Evolutionary conservation across 2,329 filamentous ascomycete genomes (phyloP), one percentile per base, ranked within the genome.

Genomic region (Penicillium decumbens): DNA sequence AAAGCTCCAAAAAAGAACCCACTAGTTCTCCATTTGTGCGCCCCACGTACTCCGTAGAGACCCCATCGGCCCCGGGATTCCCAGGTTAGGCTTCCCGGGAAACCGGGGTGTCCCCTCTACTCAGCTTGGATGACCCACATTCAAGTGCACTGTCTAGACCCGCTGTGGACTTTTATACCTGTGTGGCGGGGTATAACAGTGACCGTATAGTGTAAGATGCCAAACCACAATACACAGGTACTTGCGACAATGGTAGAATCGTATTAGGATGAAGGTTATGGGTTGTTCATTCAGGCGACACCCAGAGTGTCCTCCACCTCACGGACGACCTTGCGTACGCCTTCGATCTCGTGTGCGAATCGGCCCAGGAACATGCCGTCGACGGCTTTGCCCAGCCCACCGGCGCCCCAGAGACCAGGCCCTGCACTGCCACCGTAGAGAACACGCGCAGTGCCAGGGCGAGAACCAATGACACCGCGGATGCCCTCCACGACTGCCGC

Each of bases 341-440:
- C 84, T 30, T 79, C 78, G 7, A 87, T 78, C 63, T 92, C 83
- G 71, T 95, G 89, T 10, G 83, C 89, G 67, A 93, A 95, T 25
- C 89, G 74, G 0, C 89, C 89, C 49, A 95, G 66, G 62, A 93
- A 93, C 68, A 93, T 73, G 0, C 88, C 89, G 70, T 95, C 89
- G 10, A 92, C 82, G 0, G 81, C 84, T 23, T 81, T 77, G 47
- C 80, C 82, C 53, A 93, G 72, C 57, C 77, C 69, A 6, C 68
- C 65, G 5, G 46, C 46, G 25, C 68, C 62, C 67, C 87, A 95
- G 41, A 90, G 76, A 0, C 89, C 89, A 1, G 88, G 87, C 0
- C 88, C 88, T 9, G 89, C 89, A 66, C 87, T 90, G 1, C 89
- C 89, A 0, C 89, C 89, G 66, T 95, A 95, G 15, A 95, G 67